Evolutionary conservation across 1,139 yeast species (phyloP).

Genomic region (Williopsis jadinii): DNA sequence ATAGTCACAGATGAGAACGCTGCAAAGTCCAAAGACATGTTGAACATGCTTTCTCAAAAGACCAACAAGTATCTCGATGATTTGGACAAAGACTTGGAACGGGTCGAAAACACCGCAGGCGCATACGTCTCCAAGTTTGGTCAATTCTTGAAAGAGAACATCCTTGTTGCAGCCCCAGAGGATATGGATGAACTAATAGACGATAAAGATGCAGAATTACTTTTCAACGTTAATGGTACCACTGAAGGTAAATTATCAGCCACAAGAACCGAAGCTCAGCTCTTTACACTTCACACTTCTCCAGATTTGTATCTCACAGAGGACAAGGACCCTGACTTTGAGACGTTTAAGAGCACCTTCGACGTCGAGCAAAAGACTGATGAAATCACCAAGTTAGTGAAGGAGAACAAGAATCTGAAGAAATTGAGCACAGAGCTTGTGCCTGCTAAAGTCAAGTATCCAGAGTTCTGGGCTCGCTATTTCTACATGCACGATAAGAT

Average conservation of each 20-base stretch:
- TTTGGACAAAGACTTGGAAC: constrained; percentile 61
- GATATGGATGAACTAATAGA: constrained; percentile 23
- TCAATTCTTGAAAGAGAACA: constrained; percentile 48
- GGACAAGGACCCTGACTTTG: constrained; percentile 28
- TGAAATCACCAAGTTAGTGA: constrained; percentile 43
- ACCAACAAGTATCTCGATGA: constrained; percentile 58
- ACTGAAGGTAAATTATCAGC: constrained; percentile 14
- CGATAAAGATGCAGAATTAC: constrained; percentile 31
- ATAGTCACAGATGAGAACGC: constrained; percentile 9
- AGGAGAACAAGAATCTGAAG: constrained; percentile 46
- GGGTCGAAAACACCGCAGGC: constrained; percentile 57
- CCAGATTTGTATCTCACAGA: constrained; percentile 9
- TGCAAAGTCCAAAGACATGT: constrained; percentile 27
- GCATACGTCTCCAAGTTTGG: constrained; percentile 52
- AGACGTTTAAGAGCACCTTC: constrained; percentile 29
- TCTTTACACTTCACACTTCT: constrained; percentile 9
- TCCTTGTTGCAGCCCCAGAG: constrained; percentile 30
- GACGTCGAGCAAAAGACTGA: constrained; percentile 42
- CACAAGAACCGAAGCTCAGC: constrained; percentile 14
- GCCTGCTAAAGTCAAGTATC: constrained; percentile 53
- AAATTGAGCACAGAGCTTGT: constrained; percentile 59
- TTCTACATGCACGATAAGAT: constrained; percentile 50
- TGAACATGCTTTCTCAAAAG: constrained; percentile 28
- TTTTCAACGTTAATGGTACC: constrained; percentile 32
- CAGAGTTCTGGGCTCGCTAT: constrained; percentile 72